Evolutionary conservation across 2,329 filamentous ascomycete species (phyloP).

Genomic region (Pestalotiopsis fici): DNA sequence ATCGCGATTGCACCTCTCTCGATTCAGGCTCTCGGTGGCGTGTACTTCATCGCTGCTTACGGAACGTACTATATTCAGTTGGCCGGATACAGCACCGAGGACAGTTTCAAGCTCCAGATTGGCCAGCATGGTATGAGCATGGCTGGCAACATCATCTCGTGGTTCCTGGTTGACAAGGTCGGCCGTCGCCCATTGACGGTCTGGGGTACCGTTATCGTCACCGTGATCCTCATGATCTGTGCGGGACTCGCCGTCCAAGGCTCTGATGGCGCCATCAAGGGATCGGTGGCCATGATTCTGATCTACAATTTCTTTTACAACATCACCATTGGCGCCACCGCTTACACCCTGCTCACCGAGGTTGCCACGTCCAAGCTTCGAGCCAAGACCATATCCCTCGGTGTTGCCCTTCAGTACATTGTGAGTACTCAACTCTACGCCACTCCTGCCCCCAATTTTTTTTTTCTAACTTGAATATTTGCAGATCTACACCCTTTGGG

Average conservation of each 20-base stretch:
- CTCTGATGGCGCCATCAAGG: conserved; percentile 20
- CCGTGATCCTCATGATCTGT: conserved; percentile 39
- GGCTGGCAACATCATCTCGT: conserved; percentile 40
- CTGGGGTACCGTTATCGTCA: conserved; percentile 32
- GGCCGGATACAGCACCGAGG: conserved; percentile 16
- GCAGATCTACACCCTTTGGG: conserved; percentile 10
- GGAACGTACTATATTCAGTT: conserved; percentile 11
- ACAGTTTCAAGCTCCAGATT: conserved; percentile 39
- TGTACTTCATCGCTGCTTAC: conserved; percentile 11
- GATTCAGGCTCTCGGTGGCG: conserved; percentile 10
- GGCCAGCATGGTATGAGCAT: conserved; percentile 38
- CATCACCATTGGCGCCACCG: conserved; percentile 39
- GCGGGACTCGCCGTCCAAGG: conserved; percentile 33
- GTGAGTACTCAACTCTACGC: not conserved
- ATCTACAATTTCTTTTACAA: conserved; percentile 40
- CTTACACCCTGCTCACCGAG: conserved; percentile 26
- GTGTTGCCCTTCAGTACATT: conserved; percentile 28
- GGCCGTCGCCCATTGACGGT: conserved; percentile 37
- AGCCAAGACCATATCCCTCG: conserved; percentile 34
- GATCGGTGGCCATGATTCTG: conserved; percentile 34
- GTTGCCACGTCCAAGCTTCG: conserved; percentile 28
- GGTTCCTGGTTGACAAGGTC: conserved; percentile 36
- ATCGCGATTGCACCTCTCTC: conserved; percentile 10
- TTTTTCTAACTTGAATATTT: not conserved
- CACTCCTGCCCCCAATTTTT: not conserved